phyloP scores from a whole-genome alignment of 2,329 filamentous ascomycete species.

The Xylaria sp. region DNA sequence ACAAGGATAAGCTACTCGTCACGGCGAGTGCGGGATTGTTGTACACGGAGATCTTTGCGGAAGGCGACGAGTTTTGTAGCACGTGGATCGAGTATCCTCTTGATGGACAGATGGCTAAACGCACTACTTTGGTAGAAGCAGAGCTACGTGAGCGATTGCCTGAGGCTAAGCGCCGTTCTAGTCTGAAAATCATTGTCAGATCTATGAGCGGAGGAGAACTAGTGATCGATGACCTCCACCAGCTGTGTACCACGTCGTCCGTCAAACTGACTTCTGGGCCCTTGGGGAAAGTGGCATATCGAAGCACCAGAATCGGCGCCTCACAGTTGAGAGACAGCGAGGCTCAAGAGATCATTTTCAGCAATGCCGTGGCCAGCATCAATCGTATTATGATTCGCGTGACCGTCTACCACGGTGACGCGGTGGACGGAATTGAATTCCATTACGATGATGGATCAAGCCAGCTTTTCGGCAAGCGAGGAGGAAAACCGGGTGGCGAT shows the following conservation, averaged over 20 bases:
- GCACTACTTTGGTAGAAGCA: conserved; percentile 78
- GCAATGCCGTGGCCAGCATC: conserved; percentile 69
- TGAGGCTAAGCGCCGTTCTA: conserved; percentile 75
- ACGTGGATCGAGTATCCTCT: conserved; percentile 83
- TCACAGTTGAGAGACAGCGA: conserved; percentile 76
- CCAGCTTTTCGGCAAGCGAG: conserved; percentile 83
- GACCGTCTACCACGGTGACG: conserved; percentile 78
- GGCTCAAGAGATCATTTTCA: conserved; percentile 78
- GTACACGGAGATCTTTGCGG: conserved; percentile 82
- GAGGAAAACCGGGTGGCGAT: conserved; percentile 74
- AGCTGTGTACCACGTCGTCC: conserved; percentile 76
- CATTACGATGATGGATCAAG: conserved; percentile 86
- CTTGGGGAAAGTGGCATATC: conserved; percentile 75
- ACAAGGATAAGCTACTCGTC: conserved; percentile 78
- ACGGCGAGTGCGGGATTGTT: conserved; percentile 84
- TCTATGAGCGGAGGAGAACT: conserved; percentile 79
- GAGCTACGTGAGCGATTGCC: conserved; percentile 78
- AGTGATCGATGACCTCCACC: conserved; percentile 79
- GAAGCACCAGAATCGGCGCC: conserved; percentile 77
- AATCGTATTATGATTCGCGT: conserved; percentile 80
- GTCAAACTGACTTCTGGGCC: conserved; percentile 77
- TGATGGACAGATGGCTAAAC: conserved; percentile 71
- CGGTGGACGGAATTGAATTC: conserved; percentile 89
- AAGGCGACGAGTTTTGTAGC: conserved; percentile 83
- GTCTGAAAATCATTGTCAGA: conserved; percentile 77